A percentile compares a stretch with the other conserved stretches of the same genome.
phyloP scores from a whole-genome alignment of 345 rosid genomes.

The Chamaenerion angustifolium region DNA sequence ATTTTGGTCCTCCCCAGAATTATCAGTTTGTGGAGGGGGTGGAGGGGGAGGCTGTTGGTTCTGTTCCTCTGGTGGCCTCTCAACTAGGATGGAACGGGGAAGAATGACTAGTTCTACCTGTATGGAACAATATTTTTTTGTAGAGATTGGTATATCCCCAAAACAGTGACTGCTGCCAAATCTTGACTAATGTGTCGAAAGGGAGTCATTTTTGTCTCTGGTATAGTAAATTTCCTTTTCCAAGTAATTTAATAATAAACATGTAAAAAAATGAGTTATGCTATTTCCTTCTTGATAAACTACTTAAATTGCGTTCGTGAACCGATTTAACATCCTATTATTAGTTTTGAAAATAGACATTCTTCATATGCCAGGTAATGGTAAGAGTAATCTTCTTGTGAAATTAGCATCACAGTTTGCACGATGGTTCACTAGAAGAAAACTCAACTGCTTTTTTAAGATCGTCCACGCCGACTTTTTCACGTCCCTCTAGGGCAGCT shows the following conservation, averaged over 20 bases:
- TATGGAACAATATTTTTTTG: not conserved
- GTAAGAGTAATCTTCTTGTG: no score
- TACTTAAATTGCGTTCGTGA: no score
- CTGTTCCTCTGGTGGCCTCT: conserved; percentile 79
- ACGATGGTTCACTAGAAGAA: conserved; percentile 12
- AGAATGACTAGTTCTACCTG: conserved; percentile 97
- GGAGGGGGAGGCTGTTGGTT: conserved; percentile 94
- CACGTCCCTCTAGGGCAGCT: conserved; percentile 91
- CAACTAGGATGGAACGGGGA: conserved; percentile 72
- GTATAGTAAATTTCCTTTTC: no score
- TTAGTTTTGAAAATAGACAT: not conserved
- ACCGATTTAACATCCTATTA: no score
- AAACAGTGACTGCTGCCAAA: no score
- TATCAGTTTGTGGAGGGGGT: conserved; percentile 75
- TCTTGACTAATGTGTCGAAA: no score
- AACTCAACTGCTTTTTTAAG: conserved; percentile 87
- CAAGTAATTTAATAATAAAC: no score
- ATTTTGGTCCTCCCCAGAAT: conserved; percentile 65
- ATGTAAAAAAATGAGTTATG: no score
- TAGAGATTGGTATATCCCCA: no score
- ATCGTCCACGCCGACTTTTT: conserved; percentile 83
- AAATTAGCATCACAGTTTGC: no score
- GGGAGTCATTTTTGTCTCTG: no score
- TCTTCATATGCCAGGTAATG: not conserved
- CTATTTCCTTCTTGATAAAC: no score